These are phyloP conservation scores for Thalassiosira livingstoniorum DNA, from an alignment of 352 stramenopile species.

Conservation along the genomic window DNA sequence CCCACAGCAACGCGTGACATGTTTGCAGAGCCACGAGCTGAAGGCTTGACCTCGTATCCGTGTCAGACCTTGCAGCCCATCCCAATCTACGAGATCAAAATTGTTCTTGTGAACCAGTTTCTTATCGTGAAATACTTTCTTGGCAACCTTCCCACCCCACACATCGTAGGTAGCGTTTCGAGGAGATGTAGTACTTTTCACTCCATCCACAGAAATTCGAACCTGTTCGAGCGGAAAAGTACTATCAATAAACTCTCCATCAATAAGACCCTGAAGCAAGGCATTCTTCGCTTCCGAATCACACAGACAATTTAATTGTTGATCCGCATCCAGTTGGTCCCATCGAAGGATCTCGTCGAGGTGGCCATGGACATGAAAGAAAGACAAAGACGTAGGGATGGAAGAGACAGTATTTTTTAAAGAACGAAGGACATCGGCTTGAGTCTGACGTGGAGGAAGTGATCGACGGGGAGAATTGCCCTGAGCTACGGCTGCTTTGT, in stretches of 20 bases:
- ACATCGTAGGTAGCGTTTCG: background rate
- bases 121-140: background rate
- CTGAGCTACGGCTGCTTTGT: constrained; percentile 1
- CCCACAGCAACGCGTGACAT: constrained; percentile 1
- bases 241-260: background rate
- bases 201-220: background rate
- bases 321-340: background rate
- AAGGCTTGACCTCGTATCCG: background rate
- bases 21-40: background rate
- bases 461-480: constrained; percentile 1
- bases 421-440: constrained; percentile 2
- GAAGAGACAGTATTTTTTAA: background rate
- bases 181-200: background rate
- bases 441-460: background rate
- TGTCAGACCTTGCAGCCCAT: background rate
- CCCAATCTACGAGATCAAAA: background rate
- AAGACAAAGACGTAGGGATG: background rate
- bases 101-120: background rate
- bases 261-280: background rate
- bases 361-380: constrained; percentile 11
- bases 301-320: background rate
- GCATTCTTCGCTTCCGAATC: background rate
- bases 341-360: background rate
- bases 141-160: background rate
- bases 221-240: background rate